Base-by-base conservation (phyloP, 2,329 filamentous ascomycete species). In the Pseudogymnoascus sp. region DNA sequence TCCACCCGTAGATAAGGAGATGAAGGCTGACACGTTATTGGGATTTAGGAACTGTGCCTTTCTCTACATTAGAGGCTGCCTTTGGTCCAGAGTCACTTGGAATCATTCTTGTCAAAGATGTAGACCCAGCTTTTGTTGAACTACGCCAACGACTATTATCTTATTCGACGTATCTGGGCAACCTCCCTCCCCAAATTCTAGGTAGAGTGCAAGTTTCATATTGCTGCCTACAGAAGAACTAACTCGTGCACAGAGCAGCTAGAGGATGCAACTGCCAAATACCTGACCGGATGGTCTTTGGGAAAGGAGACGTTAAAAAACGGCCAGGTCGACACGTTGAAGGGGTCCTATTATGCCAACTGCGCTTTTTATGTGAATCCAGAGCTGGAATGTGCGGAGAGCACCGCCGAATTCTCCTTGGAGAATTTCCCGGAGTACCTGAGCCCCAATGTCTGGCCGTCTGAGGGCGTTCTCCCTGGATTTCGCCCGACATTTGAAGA, bases 1-100 rank as follows among this genome's bases (percentile, higher is more conserved):
- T 19, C 34, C 21, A 14, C 16, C 31, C 4, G 31, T 23, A 23
- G 21, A 39, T 39, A 14, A 64, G 14, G 39, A 28, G 23, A 61
- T 34, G 43, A 34, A 57, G 10, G 28, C 28, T 57, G 16, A 57
- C 28, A 57, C 8, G 23, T 16, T 48, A 14, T 51, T 57, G n/a
- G 51, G 51, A 14, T 23, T 39, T 68, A 90, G 89, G 85, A 19
- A 83, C 82, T 64, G 81, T 93, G 54, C 81, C 88, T 0, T 88
- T 91, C 62, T 82, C 85, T 64, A 83, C 84, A 0, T 81, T 95
- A 10, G 84, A 90, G 70, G 77, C 89, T 69, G 95, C 95, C 0
- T 98, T 99, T 74, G 95, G 95, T 0, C 92, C 93, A 1, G 86
- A 90, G 25, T 96, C 92, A 1, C 80, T 98, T 11, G 95, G 95